Base-by-base conservation (phyloP, 257 asterid genomes). In the Solanum verrucosum region DNA sequence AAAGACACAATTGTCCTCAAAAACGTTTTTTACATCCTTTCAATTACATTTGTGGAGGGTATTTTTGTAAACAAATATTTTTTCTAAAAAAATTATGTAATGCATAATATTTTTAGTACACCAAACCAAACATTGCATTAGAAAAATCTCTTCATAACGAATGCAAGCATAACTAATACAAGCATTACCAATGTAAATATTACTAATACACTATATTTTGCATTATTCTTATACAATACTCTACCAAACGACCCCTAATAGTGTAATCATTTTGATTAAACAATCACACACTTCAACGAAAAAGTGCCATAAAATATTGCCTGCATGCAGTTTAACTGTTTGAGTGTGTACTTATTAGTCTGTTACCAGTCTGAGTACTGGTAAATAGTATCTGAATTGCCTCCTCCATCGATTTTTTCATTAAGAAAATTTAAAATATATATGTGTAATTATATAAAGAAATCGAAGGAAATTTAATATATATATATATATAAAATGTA, bases 381-480 rank as follows among this genome's bases (percentile, higher is more conserved):
- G 70, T 82, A 82, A 46, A 82, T 29, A 21, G 18, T 74, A 49
- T 46, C 40, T 49, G 42, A 49, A 29, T 82, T 49, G 85, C 21
- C 85, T 82, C 21, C 85, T 82, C 20, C n/a, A 5, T n/a, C 3
- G 6, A 4, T 2, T n/a, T 21, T 21, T 63, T n/a, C 0, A 63
- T 10, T 63, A 10, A 4, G 15, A 9, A 23, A 11, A 10, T 63
- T 63, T 1, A 59, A 63, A 63, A n/a, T 10, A n/a, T 63, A n/a
- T 1, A 2, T 0, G 15, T 5, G 15, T 67, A 67, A 5, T 4
- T 4, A 8, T 9, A n/a, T 63, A 2, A n/a, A 10, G 1, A 4
- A 63, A 1, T 10, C 0, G 1, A n/a, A n/a, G 13, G 0, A n/a
- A 5, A 10, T n/a, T 63, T 0, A n/a, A n/a, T 5, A 4, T 63